A percentile compares a stretch with the other conserved stretches of the same genome.
These are phyloP conservation scores for Chlorociboria aeruginascens DNA, from an alignment of 495 filamentous ascomycete genomes.

Conservation along the genomic window DNA sequence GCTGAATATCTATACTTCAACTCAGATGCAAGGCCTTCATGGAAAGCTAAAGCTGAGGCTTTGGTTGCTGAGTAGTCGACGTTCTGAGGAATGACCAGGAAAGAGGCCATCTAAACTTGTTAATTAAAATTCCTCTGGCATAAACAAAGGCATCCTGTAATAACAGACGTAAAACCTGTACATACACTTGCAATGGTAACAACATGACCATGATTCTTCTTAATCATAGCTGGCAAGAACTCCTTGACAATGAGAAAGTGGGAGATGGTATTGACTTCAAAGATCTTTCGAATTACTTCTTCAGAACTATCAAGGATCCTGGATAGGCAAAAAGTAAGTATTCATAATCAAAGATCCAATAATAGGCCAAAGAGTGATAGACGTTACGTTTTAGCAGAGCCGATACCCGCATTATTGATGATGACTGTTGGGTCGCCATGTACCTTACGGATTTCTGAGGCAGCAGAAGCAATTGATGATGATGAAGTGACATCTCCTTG, in stretches of 20 bases:
- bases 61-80: conserved; percentile 58
- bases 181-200: conserved; percentile 44
- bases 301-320: conserved; percentile 42
- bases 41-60: conserved; percentile 53
- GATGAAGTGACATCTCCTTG: conserved; percentile 49
- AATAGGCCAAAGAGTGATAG: too few relatives aligned
- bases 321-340: too few relatives aligned
- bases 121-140: conserved; percentile 51
- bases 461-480: conserved; percentile 31
- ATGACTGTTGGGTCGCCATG: conserved; percentile 56
- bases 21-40: conserved; percentile 57
- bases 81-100: conserved; percentile 45
- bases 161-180: too few relatives aligned
- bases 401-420: conserved; percentile 66
- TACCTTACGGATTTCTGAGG: conserved; percentile 35
- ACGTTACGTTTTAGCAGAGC: conserved; percentile 32
- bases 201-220: conserved; percentile 55
- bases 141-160: conserved; percentile 1
- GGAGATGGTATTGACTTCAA: conserved; percentile 58
- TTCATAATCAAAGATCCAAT: too few relatives aligned
- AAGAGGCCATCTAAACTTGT: conserved; percentile 31
- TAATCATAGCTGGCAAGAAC: conserved; percentile 57
- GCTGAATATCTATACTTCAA: conserved; percentile 47
- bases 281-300: conserved; percentile 43
- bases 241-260: conserved; percentile 52